Evolutionary conservation across 352 stramenopile species (phyloP).

Genomic region (Globisporangium okanoganense): DNA sequence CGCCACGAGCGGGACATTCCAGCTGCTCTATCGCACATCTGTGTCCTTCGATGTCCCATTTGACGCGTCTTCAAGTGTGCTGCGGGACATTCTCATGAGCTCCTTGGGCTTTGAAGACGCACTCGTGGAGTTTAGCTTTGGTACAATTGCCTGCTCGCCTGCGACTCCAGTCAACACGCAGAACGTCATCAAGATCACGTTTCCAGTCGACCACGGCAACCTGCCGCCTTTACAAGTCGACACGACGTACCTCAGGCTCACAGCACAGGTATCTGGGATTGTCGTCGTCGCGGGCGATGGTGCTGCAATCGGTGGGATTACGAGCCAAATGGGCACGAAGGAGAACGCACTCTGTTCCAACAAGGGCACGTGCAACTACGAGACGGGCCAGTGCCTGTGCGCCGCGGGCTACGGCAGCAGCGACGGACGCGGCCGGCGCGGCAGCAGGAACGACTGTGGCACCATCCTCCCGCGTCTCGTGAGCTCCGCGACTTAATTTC

Average conservation of each 20-base stretch:
- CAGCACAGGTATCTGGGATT: slow-evolving; percentile 11
- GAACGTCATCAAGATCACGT: slow-evolving; percentile 60
- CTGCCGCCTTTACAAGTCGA: slow-evolving; percentile 42
- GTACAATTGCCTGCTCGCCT: slow-evolving; percentile 32
- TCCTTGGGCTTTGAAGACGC: slow-evolving; percentile 51
- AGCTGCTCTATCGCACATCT: slow-evolving; percentile 51
- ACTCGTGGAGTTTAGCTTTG: slow-evolving; percentile 38
- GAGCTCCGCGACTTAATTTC: background rate
- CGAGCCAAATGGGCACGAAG: slow-evolving; percentile 78
- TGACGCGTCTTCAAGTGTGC: slow-evolving; percentile 25
- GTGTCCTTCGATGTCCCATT: slow-evolving; percentile 55
- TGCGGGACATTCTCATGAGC: slow-evolving; percentile 56
- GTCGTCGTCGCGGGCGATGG: slow-evolving; percentile 40
- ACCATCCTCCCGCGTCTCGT: slow-evolving; percentile 14
- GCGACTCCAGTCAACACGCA: slow-evolving; percentile 4
- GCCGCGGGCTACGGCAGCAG: slow-evolving; percentile 47
- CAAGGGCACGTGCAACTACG: slow-evolving; percentile 80
- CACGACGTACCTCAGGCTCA: slow-evolving; percentile 23
- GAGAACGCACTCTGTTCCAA: slow-evolving; percentile 87
- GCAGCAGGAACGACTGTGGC: slow-evolving; percentile 64
- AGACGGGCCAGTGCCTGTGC: slow-evolving; percentile 46
- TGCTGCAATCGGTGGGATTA: slow-evolving; percentile 26
- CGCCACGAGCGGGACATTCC: slow-evolving; percentile 50
- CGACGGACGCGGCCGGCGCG: slow-evolving; percentile 52
- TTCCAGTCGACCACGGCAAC: slow-evolving; percentile 44